Evolutionary conservation across 139 green algal genomes (phyloP).

Genomic region (Coelastrella sp.): DNA sequence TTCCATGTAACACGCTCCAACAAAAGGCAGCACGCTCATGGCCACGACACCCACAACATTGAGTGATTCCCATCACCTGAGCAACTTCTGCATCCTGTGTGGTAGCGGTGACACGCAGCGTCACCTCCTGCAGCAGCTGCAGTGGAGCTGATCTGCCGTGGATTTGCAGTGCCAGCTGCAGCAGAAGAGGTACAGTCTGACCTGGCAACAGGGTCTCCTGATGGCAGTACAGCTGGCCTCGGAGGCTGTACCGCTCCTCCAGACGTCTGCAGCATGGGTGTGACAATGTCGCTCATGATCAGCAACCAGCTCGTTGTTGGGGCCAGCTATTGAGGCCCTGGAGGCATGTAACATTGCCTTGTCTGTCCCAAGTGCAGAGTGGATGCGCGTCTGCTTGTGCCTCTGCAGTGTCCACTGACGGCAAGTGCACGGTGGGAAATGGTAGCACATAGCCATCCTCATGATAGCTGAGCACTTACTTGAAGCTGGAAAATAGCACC

Average conservation of each 20-base stretch:
- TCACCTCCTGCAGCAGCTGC: slow-evolving; percentile 3
- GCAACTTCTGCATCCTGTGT: not conserved
- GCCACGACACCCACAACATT: not conserved
- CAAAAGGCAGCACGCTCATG: not conserved
- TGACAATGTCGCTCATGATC: not conserved
- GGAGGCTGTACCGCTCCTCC: not conserved
- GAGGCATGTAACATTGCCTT: no score
- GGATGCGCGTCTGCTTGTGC: no score
- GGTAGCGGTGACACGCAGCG: not conserved
- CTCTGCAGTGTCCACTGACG: not conserved
- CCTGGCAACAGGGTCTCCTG: slow-evolving; percentile 30
- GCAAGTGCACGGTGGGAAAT: not conserved
- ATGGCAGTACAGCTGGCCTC: not conserved
- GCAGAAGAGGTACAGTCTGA: slow-evolving; percentile 15
- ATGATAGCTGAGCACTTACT: not conserved
- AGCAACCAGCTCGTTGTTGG: not conserved
- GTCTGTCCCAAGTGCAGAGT: no score
- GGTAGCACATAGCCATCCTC: not conserved
- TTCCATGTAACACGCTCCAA: not conserved
- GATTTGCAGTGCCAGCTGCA: slow-evolving; percentile 10
- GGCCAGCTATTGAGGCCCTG: not conserved
- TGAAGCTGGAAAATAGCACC: not conserved
- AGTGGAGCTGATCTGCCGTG: slow-evolving; percentile 12
- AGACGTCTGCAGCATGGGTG: not conserved
- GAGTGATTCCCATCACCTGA: not conserved